A percentile compares a stretch with the other conserved stretches of the same genome.
phyloP scores from a whole-genome alignment of 805 yeast genomes.

The Candida awuae region DNA sequence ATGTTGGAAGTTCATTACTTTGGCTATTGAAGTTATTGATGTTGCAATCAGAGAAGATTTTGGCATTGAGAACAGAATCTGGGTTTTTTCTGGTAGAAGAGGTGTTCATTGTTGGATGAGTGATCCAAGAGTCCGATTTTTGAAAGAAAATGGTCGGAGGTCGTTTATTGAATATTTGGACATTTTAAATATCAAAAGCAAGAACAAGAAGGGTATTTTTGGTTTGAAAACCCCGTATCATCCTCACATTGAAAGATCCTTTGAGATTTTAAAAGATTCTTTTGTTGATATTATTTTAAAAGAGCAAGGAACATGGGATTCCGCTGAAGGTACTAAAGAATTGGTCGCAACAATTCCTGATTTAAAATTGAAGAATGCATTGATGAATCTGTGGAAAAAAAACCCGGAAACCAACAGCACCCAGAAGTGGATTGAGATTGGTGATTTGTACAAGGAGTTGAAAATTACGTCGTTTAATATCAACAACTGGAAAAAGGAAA shows the following conservation, averaged over 20 bases:
- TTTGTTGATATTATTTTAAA: constrained; percentile 60
- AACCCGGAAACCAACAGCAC: constrained; percentile 45
- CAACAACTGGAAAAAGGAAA: constrained; percentile 68
- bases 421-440: constrained; percentile 76
- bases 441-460: constrained; percentile 36
- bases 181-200: constrained; percentile 49
- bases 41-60: constrained; percentile 74
- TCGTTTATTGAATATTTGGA: constrained; percentile 81
- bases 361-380: constrained; percentile 41
- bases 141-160: constrained; percentile 68
- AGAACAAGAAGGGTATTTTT: constrained; percentile 39
- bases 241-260: constrained; percentile 75
- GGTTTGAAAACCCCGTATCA: constrained; percentile 73
- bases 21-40: constrained; percentile 73
- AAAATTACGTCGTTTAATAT: constrained; percentile 33
- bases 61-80: constrained; percentile 76
- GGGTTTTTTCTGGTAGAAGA: constrained; percentile 98
- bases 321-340: constrained; percentile 45
- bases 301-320: constrained; percentile 85
- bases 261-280: constrained; percentile 52
- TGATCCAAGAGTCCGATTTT: constrained; percentile 67
- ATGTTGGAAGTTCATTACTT: constrained; percentile 89
- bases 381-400: constrained; percentile 52
- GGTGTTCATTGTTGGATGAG: constrained; percentile 99
- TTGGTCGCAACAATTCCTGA: constrained; percentile 59